Evolutionary conservation across 192 early-diverging fungal species (phyloP).

Genomic region (Coemansia sp.): DNA sequence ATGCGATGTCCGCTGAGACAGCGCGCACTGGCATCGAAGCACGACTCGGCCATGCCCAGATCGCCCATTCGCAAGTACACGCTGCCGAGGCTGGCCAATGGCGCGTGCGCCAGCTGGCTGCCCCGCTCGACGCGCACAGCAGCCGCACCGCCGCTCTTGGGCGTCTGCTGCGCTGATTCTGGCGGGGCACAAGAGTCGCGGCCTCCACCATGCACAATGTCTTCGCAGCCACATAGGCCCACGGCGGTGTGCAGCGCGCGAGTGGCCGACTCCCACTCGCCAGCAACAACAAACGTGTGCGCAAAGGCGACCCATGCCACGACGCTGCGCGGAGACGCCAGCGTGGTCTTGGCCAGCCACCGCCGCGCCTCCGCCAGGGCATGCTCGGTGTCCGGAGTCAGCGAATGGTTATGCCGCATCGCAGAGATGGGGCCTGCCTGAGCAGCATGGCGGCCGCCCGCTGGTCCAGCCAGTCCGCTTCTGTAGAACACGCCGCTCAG

Average conservation of each 20-base stretch:
- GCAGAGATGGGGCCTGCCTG: conserved; percentile 1
- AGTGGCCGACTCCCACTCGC: conserved; percentile 57
- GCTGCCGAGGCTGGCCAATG: conserved; percentile 48
- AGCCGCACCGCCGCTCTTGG: not conserved
- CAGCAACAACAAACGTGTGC: conserved; percentile 45
- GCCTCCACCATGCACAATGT: conserved; percentile 36
- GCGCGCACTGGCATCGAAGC: conserved; percentile 51
- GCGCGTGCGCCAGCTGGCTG: conserved; percentile 45
- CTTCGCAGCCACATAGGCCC: conserved; percentile 52
- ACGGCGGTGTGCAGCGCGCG: conserved; percentile 54
- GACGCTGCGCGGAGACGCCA: conserved; percentile 48
- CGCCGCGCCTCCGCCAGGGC: conserved; percentile 44
- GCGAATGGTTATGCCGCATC: conserved; percentile 22
- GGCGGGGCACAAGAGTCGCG: conserved; percentile 6
- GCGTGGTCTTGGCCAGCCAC: conserved; percentile 56
- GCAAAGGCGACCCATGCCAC: conserved; percentile 57
- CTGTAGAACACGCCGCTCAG: conserved; percentile 24
- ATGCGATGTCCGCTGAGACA: conserved; percentile 35
- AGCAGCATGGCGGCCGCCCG: not conserved
- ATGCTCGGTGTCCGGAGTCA: conserved; percentile 43
- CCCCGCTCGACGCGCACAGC: conserved; percentile 24
- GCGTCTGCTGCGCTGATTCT: conserved; percentile 11
- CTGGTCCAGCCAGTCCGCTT: not conserved
- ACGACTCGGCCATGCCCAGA: conserved; percentile 50
- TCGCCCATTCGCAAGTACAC: conserved; percentile 56